Base-by-base conservation (phyloP, 1,139 yeast genomes). In the Zhuliangozyma parablackwelliae region DNA sequence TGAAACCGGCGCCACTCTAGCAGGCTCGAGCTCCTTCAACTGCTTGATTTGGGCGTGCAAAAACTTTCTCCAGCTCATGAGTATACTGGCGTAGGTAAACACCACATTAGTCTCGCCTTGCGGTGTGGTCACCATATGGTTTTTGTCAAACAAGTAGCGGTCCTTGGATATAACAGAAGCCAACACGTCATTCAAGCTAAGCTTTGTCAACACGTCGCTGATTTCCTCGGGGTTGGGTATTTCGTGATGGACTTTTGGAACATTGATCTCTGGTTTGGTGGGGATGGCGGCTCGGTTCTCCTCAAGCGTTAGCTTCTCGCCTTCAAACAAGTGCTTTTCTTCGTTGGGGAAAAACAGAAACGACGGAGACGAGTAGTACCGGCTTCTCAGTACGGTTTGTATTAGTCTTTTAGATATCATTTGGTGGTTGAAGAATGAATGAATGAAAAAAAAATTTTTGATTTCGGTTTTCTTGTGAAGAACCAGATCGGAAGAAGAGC, bases 281-380 rank as follows among this genome's bases (percentile, higher is more conserved):
- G 73, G 75, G 9, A 69, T 60, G 9, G 70, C 66, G 3, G 60
- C 64, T 13, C 40, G 46, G 37, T 63, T 58, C 34, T 65, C 57
- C 39, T 56, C 63, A 2, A 57, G 50, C 3, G 65, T 53, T 32
- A 63, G 45, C 33, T 50, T 57, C 41, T 64, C 70, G 31, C 58
- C 52, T 24, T 65, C 69, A 42, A 63, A 61, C n/a, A 53, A 40
- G 40, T 57, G 59, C 24, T 46, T 46, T 8, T 56, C 51, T 26
- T 62, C 61, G 34, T 65, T 64, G 9, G 72, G 63, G 6, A 57
- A 47, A 40, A 68, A 66, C 63, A 58, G 61, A 26, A 53, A 49
- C 10, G 34, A 5, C 26, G n/a, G 5, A 12, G 32, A 24, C 11
- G 35, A 20, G 43, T 39, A 26, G 24, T 23, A 23, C 9, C 24